A percentile compares a stretch with the other conserved stretches of the same genome.
phyloP scores from a whole-genome alignment of 2,329 filamentous ascomycete species.

The Fonsecaea monophora region DNA sequence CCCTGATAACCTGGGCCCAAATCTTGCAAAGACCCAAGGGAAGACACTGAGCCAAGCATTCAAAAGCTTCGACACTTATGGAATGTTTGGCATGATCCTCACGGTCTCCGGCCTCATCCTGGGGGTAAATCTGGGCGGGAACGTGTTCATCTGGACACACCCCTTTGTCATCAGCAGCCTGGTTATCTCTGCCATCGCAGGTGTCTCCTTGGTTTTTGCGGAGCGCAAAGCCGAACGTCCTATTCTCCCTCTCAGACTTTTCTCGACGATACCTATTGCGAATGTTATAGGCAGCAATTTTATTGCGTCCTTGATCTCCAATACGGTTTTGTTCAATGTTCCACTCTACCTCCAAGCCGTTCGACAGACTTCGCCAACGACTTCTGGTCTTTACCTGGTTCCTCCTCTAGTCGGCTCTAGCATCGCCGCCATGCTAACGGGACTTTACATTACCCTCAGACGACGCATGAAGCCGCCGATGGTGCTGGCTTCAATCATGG shows the following conservation, averaged over 20 bases:
- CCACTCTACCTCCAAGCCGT: slow-evolving; percentile 75
- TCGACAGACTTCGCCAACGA: slow-evolving; percentile 68
- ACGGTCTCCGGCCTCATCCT: slow-evolving; percentile 64
- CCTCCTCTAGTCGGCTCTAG: slow-evolving; percentile 61
- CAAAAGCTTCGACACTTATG: slow-evolving; percentile 63
- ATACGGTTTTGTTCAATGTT: slow-evolving; percentile 67
- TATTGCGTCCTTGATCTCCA: slow-evolving; percentile 55
- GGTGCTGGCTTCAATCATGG: slow-evolving; percentile 46
- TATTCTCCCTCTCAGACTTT: slow-evolving; percentile 66
- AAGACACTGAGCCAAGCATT: slow-evolving; percentile 58
- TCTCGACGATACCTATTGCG: slow-evolving; percentile 59
- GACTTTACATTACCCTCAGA: slow-evolving; percentile 54
- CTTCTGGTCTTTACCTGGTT: slow-evolving; percentile 71
- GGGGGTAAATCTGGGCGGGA: slow-evolving; percentile 69
- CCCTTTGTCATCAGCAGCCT: slow-evolving; percentile 64
- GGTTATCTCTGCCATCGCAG: slow-evolving; percentile 55
- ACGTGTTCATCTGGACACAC: slow-evolving; percentile 67
- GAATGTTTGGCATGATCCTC: slow-evolving; percentile 61
- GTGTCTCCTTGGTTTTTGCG: slow-evolving; percentile 60
- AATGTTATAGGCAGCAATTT: slow-evolving; percentile 66
- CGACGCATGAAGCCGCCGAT: slow-evolving; percentile 53
- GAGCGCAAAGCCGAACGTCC: slow-evolving; percentile 61
- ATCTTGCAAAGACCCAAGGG: slow-evolving; percentile 54
- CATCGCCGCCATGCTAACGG: slow-evolving; percentile 50
- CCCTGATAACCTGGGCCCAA: slow-evolving; percentile 58